A percentile compares a stretch with the other conserved stretches of the same genome.
phyloP scores from a whole-genome alignment of 257 asterid species.

The Thymus quinquecostatus region DNA sequence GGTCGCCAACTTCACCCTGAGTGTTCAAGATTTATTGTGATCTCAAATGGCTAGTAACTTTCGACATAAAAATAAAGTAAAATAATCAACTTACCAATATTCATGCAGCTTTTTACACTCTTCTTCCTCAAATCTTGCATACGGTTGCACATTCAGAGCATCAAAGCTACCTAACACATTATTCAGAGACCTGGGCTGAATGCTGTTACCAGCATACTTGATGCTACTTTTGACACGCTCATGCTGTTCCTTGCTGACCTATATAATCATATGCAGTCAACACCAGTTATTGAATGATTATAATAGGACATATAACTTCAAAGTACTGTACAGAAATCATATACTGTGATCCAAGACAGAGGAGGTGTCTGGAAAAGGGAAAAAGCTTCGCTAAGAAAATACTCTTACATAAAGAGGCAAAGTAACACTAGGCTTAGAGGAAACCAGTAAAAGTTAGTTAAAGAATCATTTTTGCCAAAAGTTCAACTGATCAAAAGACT shows the following conservation, averaged over 20 bases:
- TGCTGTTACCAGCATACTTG: conserved; percentile 71
- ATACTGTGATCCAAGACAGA: conserved; percentile 11
- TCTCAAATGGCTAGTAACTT: conserved; percentile 29
- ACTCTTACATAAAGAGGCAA: conserved; percentile 11
- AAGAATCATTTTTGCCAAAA: conserved; percentile 15
- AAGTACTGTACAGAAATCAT: not conserved
- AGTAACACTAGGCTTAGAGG: not conserved
- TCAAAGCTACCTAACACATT: conserved; percentile 80
- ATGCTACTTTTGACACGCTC: conserved; percentile 80
- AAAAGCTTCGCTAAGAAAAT: not conserved
- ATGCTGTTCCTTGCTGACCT: conserved; percentile 95
- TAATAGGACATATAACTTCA: conserved; percentile 16
- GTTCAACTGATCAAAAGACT: conserved; percentile 21
- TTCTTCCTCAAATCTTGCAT: conserved; percentile 91
- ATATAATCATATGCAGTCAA: conserved; percentile 37
- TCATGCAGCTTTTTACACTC: conserved; percentile 79
- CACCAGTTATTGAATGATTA: conserved; percentile 1
- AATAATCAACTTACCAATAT: conserved; percentile 66
- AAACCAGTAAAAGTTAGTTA: conserved; percentile 1
- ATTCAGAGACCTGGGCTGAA: conserved; percentile 69
- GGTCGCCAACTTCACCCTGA: conserved; percentile 78
- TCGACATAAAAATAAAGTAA: conserved; percentile 20
- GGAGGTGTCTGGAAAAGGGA: not conserved
- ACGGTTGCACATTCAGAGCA: conserved; percentile 75
- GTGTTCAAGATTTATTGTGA: conserved; percentile 22